A percentile compares a stretch with the other conserved stretches of the same genome.
Evolutionary conservation across 2,329 filamentous ascomycete genomes (phyloP).

Genomic region (Aureobasidium sp.): DNA sequence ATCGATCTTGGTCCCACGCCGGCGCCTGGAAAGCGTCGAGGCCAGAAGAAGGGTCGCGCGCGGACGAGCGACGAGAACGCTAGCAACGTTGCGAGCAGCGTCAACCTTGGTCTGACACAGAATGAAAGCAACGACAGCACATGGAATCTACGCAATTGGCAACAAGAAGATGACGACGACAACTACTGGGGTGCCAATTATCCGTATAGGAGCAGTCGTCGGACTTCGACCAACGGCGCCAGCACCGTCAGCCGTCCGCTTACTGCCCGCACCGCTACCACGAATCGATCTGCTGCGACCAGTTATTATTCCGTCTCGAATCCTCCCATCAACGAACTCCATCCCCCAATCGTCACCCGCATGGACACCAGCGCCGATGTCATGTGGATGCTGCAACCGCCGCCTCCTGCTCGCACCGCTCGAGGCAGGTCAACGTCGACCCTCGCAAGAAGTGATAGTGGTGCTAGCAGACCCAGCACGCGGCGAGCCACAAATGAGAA

Average conservation of each 20-base stretch:
- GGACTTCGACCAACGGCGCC: not conserved
- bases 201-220: not conserved
- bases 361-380: conserved; percentile 50
- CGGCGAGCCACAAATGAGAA: conserved; percentile 20
- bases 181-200: conserved; percentile 63
- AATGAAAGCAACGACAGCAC: conserved; percentile 42
- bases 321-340: conserved; percentile 63
- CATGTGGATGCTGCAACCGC: conserved; percentile 88
- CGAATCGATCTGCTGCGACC: conserved; percentile 20
- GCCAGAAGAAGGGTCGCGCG: conserved; percentile 37
- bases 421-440: conserved; percentile 27
- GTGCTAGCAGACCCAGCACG: conserved; percentile 32
- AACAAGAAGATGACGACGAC: conserved; percentile 84
- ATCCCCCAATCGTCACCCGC: conserved; percentile 44
- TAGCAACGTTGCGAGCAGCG: conserved; percentile 10
- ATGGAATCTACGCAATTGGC: conserved; percentile 74
- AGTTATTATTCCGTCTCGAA: conserved; percentile 20
- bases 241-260: conserved; percentile 12
- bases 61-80: conserved; percentile 15
- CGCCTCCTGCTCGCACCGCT: conserved; percentile 86
- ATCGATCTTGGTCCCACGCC: conserved; percentile 73
- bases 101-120: conserved; percentile 12
- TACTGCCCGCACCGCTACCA: conserved; percentile 24
- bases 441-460: conserved; percentile 51
- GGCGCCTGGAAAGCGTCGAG: conserved; percentile 36